Conservation (phyloP, 345 rosid genomes). For the Durio zibethinus region DNA sequence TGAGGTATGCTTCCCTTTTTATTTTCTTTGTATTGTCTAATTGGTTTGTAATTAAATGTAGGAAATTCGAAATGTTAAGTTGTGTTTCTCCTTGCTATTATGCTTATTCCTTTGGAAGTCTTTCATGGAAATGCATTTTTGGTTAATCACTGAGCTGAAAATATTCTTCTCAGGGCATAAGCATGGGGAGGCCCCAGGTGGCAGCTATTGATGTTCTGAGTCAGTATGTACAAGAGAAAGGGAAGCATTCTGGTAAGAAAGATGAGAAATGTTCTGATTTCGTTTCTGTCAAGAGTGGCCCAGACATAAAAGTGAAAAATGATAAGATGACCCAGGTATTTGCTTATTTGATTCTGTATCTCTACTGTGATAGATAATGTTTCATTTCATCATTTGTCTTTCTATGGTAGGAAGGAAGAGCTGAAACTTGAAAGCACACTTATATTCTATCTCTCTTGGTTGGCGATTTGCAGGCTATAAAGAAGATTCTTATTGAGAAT, state of each 20-base stretch:
- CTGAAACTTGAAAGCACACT: neutral
- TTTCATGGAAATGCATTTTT: conserved; percentile 3
- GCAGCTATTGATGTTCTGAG: conserved; percentile 17
- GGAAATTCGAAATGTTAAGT: neutral
- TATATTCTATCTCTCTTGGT: conserved; percentile 3
- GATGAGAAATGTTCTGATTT: conserved; percentile 23
- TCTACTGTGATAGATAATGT: neutral
- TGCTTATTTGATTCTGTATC: conserved; percentile 12
- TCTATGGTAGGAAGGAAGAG: neutral
- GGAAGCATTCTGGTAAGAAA: conserved; percentile 21
- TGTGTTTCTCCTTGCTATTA: neutral
- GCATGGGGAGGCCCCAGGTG: conserved; percentile 1
- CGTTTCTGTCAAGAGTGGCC: conserved; percentile 19
- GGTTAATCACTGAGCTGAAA: conserved; percentile 14
- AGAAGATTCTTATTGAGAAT: conserved; percentile 59
- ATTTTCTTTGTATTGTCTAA: neutral
- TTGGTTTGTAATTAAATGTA: neutral
- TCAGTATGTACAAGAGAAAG: conserved; percentile 21
- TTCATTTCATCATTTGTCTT: conserved; percentile 3
- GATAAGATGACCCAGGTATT: conserved; percentile 65
- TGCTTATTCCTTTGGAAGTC: neutral
- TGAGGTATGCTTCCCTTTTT: conserved; percentile 43
- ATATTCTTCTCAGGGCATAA: conserved; percentile 25
- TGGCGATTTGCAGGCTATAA: conserved; percentile 59
- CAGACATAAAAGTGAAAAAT: conserved; percentile 34